Evolutionary conservation across 192 early-diverging fungal species (phyloP), one percentile per base, ranked within the genome.

Genomic region (Dimargaris verticillata): DNA sequence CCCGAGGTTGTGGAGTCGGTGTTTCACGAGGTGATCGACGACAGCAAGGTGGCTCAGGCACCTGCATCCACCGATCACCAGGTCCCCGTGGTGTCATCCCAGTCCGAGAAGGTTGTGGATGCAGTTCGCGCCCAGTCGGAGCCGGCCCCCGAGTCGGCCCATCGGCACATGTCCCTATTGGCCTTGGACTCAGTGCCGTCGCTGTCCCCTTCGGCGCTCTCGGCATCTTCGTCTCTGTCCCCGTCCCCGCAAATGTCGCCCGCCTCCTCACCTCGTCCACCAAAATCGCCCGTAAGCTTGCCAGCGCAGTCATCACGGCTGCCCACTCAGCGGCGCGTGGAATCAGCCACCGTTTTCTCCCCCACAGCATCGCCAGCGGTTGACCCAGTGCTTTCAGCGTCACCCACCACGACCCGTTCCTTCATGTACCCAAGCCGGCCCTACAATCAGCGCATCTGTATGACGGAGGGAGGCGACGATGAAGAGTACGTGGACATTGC

Each of bases 371-470:
- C 14, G 46, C 14, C 17, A 15, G 20, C 17, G 46, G 20, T 15
- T 20, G 46, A 47, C 3, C 46, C 46, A 15, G 11, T 11, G 46
- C 2, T 12, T 20, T 2, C 3, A 12, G 46, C 17, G 2, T 15
- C 46, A 11, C 14, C 46, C 17, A 20, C 20, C 4, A 47, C 46
- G 26, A 55, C 53, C 53, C 53, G 53, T 7, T 29, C 26, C 14
- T 55, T 55, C 7, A 55, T 55, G 53, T 55, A 55, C 53, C 53
- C 53, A 0, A 28, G 26, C 28, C 53, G 53, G 2, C 53, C 53
- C 15, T 55, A 55, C 53, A 55, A 25, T 17, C 26, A 33, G 10
- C 24, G 28, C 18, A 55, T 55, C 28, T 28, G 53, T 26, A 55
- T 55, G 53, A 55, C 53, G 0, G 53, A 55, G 3, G 53, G 53